Base-by-base conservation (phyloP, 805 yeast species). In the Kodamaea lidongshanica region DNA sequence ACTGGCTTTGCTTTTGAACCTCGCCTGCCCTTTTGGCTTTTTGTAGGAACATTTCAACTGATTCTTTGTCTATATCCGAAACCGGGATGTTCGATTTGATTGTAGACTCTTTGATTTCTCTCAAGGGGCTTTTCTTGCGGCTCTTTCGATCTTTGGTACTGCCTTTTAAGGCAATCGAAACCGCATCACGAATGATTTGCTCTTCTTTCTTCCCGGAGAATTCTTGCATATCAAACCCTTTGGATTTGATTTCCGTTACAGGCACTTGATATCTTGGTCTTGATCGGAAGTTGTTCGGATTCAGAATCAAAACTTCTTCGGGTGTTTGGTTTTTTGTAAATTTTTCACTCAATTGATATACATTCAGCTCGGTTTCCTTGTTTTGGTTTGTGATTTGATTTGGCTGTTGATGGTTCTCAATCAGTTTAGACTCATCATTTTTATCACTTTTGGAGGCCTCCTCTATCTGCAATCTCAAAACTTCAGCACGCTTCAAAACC, bases 21-120 rank as follows among this genome's bases (percentile, higher is more conserved):
- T 64, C 65, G 32, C 57, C 58, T 12, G 55, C 52, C 11, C 47
- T 46, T 35, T 70, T 70, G 4, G 76, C 69, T 5, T 56, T 50
- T 25, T 56, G 48, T 20, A 77, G 53, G 30, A 65, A 71, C 0
- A 37, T 39, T 40, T 72, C 71, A 13, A 75, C 38, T 6, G 40
- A 24, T 12, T 24, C 12, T 12, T 14, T 31, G 23, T 31, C 22
- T 26, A 31, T 25, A 9, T 25, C 22, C 8, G 20, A 29, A n/a
- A n/a, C n/a, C n/a, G n/a, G n/a, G n/a, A n/a, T n/a, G n/a, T n/a
- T n/a, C n/a, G n/a, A n/a, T 9, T 21, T 22, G 15, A 5, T 17
- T 12, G 13, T 10, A 6, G 11, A 12, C 7, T 7, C 17, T 19
- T 16, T 27, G 5, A 19, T 10, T 6, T 18, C 27, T 13, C 19